Base-by-base conservation (phyloP, 2,329 filamentous ascomycete genomes). In the Alternaria viburni region DNA sequence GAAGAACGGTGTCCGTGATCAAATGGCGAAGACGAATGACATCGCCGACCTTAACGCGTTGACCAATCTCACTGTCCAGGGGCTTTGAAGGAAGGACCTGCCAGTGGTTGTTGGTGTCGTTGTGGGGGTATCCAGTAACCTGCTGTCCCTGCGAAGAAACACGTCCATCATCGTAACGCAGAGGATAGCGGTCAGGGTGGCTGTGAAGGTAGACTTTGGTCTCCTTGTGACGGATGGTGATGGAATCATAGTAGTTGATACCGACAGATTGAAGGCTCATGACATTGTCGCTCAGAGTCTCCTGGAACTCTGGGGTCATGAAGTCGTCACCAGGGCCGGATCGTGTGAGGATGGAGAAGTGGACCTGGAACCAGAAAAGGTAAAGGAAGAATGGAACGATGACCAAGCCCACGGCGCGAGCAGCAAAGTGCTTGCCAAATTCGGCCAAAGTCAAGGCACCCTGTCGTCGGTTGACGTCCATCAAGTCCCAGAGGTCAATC, bases 361-460 rank as follows among this genome's bases (percentile, higher is more conserved):
- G 96, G 28, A 99, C 94, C 86, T 99, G 96, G 90, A 99, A 99
- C 96, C 96, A 99, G 86, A 99, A 98, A 50, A 99, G 88, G 82
- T 99, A 99, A 82, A 99, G 96, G 76, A 98, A 86, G 86, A 99
- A 97, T 13, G 96, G 96, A 70, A 98, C 88, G 70, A 97, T 79
- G 72, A 98, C 93, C 59, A 99, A 85, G 13, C 92, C 94, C 68
- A 96, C 84, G n/a, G 90, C 88, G 56, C 96, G 92, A 66, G 96
- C 96, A 43, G 84, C 87, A 78, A 99, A 96, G 82, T 99, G 96
- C 83, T 96, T 95, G 69, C 86, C 88, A 78, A 97, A 98, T 45
- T 92, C 86, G 52, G 88, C 84, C 71, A 99, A 85, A 72, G 85
- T 90, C 74, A 99, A 86, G n/a, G 92, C 87, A 52, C 95, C 95